Conservation (phyloP, 768 basidiomycete species). For the Pulveroboletus sp. region DNA sequence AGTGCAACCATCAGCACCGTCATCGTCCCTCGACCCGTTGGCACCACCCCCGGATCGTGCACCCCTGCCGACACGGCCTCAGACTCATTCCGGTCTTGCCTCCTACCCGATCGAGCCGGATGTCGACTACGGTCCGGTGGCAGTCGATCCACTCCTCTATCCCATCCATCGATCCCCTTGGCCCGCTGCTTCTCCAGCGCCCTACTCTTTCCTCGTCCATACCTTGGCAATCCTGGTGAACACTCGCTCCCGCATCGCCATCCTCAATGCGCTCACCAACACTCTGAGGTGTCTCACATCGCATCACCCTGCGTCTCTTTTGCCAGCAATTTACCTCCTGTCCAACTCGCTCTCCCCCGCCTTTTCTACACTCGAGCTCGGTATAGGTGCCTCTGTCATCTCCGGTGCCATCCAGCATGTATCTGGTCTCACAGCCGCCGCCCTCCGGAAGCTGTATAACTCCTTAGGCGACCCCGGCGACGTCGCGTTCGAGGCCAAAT, state of each 20-base stretch:
- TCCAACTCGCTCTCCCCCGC: conserved; percentile 78
- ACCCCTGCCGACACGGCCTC: conserved; percentile 4
- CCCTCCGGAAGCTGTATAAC: conserved; percentile 64
- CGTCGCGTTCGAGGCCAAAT: conserved; percentile 81
- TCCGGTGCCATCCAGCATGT: conserved; percentile 68
- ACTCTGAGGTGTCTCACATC: conserved; percentile 62
- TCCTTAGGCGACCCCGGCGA: conserved; percentile 81
- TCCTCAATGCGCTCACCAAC: conserved; percentile 68
- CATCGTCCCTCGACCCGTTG: conserved; percentile 19
- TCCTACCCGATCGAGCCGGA: conserved; percentile 23
- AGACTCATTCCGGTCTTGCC: conserved; percentile 9
- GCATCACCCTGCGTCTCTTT: conserved; percentile 63
- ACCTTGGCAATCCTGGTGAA: conserved; percentile 54
- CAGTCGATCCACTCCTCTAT: conserved; percentile 49
- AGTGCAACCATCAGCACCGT: background rate
- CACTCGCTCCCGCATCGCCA: conserved; percentile 70
- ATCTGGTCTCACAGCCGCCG: conserved; percentile 56
- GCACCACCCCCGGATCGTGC: conserved; percentile 8
- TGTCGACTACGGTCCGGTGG: conserved; percentile 26
- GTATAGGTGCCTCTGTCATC: conserved; percentile 63
- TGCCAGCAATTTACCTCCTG: conserved; percentile 74
- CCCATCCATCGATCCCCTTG: conserved; percentile 41
- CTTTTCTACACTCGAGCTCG: conserved; percentile 67
- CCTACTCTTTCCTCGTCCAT: conserved; percentile 69
- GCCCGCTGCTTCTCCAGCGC: conserved; percentile 36